Conservation (phyloP, 1,284 basidiomycete genomes). For the Malassezia vespertilionis region DNA sequence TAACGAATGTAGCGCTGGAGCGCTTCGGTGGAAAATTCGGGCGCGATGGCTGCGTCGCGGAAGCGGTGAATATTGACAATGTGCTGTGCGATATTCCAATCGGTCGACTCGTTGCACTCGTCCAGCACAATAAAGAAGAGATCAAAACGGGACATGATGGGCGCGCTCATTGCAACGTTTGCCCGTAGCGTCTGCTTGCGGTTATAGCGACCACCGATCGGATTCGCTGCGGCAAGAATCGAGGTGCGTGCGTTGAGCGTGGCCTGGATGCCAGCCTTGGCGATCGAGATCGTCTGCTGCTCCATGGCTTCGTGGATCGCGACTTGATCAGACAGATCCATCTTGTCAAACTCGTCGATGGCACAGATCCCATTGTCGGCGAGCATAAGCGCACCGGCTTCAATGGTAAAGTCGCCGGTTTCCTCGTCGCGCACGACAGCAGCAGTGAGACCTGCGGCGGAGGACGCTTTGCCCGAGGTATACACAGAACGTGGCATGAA, state of each 20-base stretch:
- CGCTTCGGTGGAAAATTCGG: conserved; percentile 93
- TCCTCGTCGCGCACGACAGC: conserved; percentile 98
- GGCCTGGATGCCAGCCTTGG: conserved; percentile 97
- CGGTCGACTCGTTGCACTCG: conserved; percentile 86
- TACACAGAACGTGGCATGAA: conserved; percentile 97
- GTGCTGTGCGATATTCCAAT: conserved; percentile 86
- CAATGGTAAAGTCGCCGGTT: conserved; percentile 97
- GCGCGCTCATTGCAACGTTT: conserved; percentile 97
- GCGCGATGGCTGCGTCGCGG: conserved; percentile 83
- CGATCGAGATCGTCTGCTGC: conserved; percentile 98
- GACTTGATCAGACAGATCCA: conserved; percentile 96
- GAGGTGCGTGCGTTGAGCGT: conserved; percentile 95
- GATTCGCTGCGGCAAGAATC: conserved; percentile 95
- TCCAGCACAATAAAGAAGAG: conserved; percentile 97
- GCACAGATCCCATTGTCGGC: conserved; percentile 99
- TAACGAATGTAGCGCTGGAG: conserved; percentile 93
- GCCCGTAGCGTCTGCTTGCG: conserved; percentile 80
- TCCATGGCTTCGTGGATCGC: conserved; percentile 99
- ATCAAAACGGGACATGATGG: conserved; percentile 99
- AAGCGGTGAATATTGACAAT: conserved; percentile 96
- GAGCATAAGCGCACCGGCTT: conserved; percentile 88
- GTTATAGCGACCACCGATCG: conserved; percentile 90
- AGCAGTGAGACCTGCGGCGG: conserved; percentile 94
- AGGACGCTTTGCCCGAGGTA: conserved; percentile 96
- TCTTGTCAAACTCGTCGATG: conserved; percentile 99